Evolutionary conservation across 805 yeast species (phyloP).

Genomic region (Kodamaea kakaduensis): DNA sequence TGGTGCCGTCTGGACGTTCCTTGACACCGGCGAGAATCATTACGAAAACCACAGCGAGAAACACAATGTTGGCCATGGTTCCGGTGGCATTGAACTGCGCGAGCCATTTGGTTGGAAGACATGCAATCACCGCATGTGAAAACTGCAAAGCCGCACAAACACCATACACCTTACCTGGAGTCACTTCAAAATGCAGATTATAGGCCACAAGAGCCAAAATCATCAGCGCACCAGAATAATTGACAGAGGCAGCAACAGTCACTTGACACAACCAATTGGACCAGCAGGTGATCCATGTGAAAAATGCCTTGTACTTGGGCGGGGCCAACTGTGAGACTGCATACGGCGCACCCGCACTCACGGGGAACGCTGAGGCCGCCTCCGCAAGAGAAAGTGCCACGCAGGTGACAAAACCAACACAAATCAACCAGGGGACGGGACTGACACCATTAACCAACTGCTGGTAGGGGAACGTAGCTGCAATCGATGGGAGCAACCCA

Average conservation of each 20-base stretch:
- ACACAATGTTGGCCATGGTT: constrained; percentile 45
- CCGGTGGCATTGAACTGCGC: constrained; percentile 51
- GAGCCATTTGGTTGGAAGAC: constrained; percentile 52
- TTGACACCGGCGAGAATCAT: constrained; percentile 36
- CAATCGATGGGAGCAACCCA: constrained; percentile 62
- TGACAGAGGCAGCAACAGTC: constrained; percentile 60
- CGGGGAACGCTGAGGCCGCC: constrained; percentile 61
- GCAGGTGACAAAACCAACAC: constrained; percentile 50
- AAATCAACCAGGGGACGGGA: constrained; percentile 58
- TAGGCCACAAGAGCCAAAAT: constrained; percentile 48
- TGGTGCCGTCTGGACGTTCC: constrained; percentile 24
- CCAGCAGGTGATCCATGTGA: constrained; percentile 64
- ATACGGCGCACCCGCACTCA: constrained; percentile 65
- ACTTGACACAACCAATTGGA: constrained; percentile 62
- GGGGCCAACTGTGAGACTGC: constrained; percentile 65
- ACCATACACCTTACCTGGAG: constrained; percentile 49
- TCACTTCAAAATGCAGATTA: constrained; percentile 36
- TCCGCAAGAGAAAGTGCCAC: constrained; percentile 66
- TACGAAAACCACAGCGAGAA: constrained; percentile 49
- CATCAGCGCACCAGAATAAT: constrained; percentile 53
- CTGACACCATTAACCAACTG: constrained; percentile 59
- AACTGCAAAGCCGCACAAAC: constrained; percentile 50
- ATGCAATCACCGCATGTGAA: constrained; percentile 45
- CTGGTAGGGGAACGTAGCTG: constrained; percentile 57
- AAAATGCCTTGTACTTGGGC: constrained; percentile 45